These are phyloP conservation scores for Dendrostoma leiphaemia DNA, from an alignment of 2,329 filamentous ascomycete species.

Conservation along the genomic window DNA sequence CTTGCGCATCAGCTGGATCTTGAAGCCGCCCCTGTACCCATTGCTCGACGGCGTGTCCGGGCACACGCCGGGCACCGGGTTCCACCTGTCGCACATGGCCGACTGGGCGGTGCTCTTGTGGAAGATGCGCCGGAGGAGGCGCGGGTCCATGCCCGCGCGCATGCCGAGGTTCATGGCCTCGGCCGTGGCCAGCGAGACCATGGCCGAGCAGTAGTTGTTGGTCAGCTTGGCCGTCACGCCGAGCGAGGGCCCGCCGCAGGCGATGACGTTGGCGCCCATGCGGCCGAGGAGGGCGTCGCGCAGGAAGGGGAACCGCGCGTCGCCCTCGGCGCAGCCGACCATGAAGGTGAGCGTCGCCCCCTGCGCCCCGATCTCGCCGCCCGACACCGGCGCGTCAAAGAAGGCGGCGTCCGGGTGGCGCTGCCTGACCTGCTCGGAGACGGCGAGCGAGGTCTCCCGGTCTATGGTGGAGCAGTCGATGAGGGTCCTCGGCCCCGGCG, in stretches of 20 bases:
- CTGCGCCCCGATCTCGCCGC: conserved; percentile 27
- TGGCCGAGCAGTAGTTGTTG: conserved; percentile 59
- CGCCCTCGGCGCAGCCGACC: conserved; percentile 27
- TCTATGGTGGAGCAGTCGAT: conserved; percentile 74
- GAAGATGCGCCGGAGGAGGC: conserved; percentile 43
- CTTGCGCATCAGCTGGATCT: conserved; percentile 59
- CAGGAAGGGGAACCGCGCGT: conserved; percentile 40
- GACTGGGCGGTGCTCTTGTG: conserved; percentile 29
- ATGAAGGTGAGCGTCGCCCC: conserved; percentile 32
- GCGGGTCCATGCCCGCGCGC: conserved; percentile 37
- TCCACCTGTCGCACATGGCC: conserved; percentile 30
- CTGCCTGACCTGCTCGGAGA: conserved; percentile 13
- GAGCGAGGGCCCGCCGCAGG: conserved; percentile 53
- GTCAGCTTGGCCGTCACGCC: conserved; percentile 58
- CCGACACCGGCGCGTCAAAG: conserved; percentile 32
- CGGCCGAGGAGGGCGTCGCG: conserved; percentile 41
- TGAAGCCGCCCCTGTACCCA: conserved; percentile 49
- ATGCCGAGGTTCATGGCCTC: conserved; percentile 63
- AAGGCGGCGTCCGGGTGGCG: conserved; percentile 21
- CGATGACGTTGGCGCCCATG: conserved; percentile 54
- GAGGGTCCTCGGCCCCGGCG: conserved; percentile 48
- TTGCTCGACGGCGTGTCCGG: conserved; percentile 28
- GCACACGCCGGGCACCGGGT: conserved; percentile 32
- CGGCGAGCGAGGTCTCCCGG: conserved; percentile 52
- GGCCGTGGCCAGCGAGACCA: conserved; percentile 56